Base-by-base conservation (phyloP, 345 rosid genomes). In the Salix udensis region DNA sequence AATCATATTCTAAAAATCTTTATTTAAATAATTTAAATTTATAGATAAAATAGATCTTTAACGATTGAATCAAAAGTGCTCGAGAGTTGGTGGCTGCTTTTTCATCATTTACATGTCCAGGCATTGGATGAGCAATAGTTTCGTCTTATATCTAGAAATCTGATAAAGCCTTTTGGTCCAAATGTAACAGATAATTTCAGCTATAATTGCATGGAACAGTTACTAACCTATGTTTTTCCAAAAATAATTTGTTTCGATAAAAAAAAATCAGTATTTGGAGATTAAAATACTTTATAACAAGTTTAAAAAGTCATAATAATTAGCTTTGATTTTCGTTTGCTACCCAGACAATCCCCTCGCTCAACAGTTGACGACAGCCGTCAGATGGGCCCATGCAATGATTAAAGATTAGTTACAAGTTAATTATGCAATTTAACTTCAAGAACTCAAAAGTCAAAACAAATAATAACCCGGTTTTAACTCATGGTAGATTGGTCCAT, bases 401-500 rank as follows among this genome's bases (percentile, higher is more conserved):
- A 70, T 70, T 40, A 23, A 39, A 4, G 5, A 26, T 64, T 62
- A 40, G 30, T 26, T 36, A 55, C 53, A 50, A 28, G 42, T 26
- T 24, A 70, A 69, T 68, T 53, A 74, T 60, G 26, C 2, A 64
- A 37, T 73, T 80, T 76, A 80, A 74, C 80, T 78, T 76, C 71
- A 62, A 31, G 67, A 68, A 71, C 68, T n/a, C 15, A 50, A 83
- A 87, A 68, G 80, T 81, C 81, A 75, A 78, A 82, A 72, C 68
- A 15, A 36, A 39, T 26, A 72, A 61, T 70, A 64, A 73, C 76
- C 82, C 31, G 48, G 30, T 28, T 48, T 9, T 37, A 83, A 85
- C 53, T 70, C 78, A 78, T 69, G 79, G 67, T 71, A 69, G 65
- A 28, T 61, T 70, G 89, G 85, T 81, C 84, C 81, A 80, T 81